phyloP scores from a whole-genome alignment of 1,139 yeast genomes.

The Meyerozyma carpophila region DNA sequence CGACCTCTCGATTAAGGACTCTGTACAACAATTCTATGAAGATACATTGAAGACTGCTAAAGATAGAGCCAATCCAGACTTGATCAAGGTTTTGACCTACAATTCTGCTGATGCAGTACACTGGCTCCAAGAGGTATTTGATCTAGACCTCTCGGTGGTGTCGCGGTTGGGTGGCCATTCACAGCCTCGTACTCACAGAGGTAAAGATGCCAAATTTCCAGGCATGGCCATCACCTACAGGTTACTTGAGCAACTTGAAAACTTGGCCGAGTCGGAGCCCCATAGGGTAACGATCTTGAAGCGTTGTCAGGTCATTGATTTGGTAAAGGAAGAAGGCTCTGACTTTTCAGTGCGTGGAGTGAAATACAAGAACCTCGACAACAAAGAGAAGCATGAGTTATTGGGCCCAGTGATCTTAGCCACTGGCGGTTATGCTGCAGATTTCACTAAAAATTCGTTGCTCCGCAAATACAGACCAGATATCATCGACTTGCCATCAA shows the following conservation, averaged over 20 bases:
- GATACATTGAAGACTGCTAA: conserved; percentile 67
- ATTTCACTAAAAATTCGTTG: conserved; percentile 49
- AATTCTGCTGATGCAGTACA: conserved; percentile 58
- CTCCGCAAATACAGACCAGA: conserved; percentile 58
- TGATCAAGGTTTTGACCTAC: conserved; percentile 47
- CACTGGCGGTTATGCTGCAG: conserved; percentile 75
- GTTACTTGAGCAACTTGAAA: conserved; percentile 50
- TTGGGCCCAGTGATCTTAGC: conserved; percentile 64
- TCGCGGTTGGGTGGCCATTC: conserved; percentile 74
- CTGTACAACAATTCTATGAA: conserved; percentile 53
- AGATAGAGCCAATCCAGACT: conserved; percentile 50
- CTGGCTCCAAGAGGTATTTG: conserved; percentile 65
- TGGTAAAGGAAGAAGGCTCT: conserved; percentile 29
- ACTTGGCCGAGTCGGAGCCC: conserved; percentile 44
- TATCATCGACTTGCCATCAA: conserved; percentile 57
- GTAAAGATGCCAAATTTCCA: conserved; percentile 59
- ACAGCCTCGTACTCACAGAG: conserved; percentile 70
- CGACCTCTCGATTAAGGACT: conserved; percentile 44
- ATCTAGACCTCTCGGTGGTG: conserved; percentile 57
- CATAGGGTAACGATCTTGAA: conserved; percentile 46
- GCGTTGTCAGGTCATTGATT: conserved; percentile 52
- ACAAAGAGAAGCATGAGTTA: conserved; percentile 27
- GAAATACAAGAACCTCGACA: conserved; percentile 35
- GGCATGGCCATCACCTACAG: conserved; percentile 74
- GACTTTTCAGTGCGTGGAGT: conserved; percentile 40